These are phyloP conservation scores for Backusella tuberculispora DNA, from an alignment of 192 early-diverging fungal genomes.

Conservation along the genomic window DNA sequence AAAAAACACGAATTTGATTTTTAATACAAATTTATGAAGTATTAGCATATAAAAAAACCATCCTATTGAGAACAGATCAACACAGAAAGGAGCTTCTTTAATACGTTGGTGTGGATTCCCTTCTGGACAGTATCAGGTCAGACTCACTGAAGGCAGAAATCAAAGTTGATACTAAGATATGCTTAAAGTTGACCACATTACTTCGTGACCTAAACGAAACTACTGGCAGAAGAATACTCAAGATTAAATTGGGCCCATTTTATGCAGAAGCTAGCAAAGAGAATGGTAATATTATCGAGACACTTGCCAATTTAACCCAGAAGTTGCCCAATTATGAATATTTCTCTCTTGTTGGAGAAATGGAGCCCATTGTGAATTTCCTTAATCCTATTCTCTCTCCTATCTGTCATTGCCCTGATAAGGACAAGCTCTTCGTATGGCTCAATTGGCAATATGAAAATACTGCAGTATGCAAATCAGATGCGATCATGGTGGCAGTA, in stretches of 20 bases:
- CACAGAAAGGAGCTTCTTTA: not conserved
- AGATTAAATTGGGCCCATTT: no score
- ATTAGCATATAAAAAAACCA: not conserved
- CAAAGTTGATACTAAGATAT: not conserved
- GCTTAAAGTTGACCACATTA: not conserved
- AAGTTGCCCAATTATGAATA: conserved; percentile 6
- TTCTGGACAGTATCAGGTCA: not conserved
- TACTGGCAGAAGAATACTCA: not conserved
- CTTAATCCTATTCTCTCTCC: conserved; percentile 3
- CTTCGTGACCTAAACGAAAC: not conserved
- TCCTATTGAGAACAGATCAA: conserved; percentile 2
- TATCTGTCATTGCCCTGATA: conserved; percentile 5
- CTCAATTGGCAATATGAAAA: no score
- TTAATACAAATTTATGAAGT: not conserved
- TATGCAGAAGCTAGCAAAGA: not conserved
- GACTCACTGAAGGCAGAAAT: not conserved
- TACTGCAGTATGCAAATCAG: no score
- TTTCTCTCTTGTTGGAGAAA: conserved; percentile 4
- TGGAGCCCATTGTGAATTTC: not conserved
- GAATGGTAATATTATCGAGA: not conserved
- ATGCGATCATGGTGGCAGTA: no score
- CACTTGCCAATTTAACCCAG: not conserved
- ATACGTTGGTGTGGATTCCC: not conserved
- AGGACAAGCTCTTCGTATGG: not conserved
- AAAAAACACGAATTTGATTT: conserved; percentile 2